Evolutionary conservation across 2,329 filamentous ascomycete species (phyloP).

Genomic region (Aspergillus caelatus): DNA sequence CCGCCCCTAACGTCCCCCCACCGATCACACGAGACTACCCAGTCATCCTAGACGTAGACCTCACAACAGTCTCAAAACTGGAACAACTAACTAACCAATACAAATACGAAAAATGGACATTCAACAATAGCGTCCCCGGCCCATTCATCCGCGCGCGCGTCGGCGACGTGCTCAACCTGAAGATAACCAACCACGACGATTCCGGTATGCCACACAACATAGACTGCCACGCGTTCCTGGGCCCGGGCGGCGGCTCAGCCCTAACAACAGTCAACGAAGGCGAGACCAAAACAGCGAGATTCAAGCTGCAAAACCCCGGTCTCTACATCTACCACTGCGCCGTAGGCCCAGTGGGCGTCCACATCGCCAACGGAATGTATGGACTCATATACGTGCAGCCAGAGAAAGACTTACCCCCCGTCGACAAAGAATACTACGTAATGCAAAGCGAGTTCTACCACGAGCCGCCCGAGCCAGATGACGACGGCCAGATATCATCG

Average conservation of each 20-base stretch:
- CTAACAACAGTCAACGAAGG: slow-evolving; percentile 37
- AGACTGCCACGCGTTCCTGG: slow-evolving; percentile 39
- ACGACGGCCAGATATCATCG: slow-evolving; percentile 31
- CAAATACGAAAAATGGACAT: slow-evolving; percentile 43
- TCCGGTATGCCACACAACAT: slow-evolving; percentile 42
- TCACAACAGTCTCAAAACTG: slow-evolving; percentile 30
- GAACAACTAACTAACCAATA: slow-evolving; percentile 35
- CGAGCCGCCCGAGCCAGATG: slow-evolving; percentile 37
- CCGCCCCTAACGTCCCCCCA: slow-evolving; percentile 35
- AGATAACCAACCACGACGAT: slow-evolving; percentile 36
- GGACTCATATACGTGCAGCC: slow-evolving; percentile 42
- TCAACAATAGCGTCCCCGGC: slow-evolving; percentile 37
- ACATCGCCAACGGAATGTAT: slow-evolving; percentile 44
- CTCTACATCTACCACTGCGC: slow-evolving; percentile 41
- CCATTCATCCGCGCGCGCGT: slow-evolving; percentile 41
- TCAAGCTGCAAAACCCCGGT: slow-evolving; percentile 34
- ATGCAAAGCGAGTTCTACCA: slow-evolving; percentile 44
- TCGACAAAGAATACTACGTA: slow-evolving; percentile 41
- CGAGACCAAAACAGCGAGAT: slow-evolving; percentile 35
- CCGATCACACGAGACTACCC: slow-evolving; percentile 34
- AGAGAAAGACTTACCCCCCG: slow-evolving; percentile 30
- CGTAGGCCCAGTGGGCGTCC: slow-evolving; percentile 39
- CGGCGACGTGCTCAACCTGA: slow-evolving; percentile 37
- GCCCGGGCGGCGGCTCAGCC: slow-evolving; percentile 37
- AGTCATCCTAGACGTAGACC: slow-evolving; percentile 33